Evolutionary conservation across 2,329 filamentous ascomycete genomes (phyloP).

Genomic region (Aureobasidium lini): DNA sequence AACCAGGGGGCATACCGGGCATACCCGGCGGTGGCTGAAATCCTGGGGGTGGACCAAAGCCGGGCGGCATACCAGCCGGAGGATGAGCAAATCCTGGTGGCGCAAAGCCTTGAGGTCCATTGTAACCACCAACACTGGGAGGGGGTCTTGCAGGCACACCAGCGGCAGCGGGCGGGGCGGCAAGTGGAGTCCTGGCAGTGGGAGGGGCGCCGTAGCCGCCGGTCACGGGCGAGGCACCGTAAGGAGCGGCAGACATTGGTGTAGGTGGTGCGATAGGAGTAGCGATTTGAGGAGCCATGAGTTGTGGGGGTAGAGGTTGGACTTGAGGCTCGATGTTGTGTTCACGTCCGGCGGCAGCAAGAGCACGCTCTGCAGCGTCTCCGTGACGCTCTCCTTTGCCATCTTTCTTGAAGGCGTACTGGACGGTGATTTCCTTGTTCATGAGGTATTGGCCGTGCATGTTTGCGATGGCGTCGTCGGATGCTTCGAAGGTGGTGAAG

Average conservation of each 20-base stretch:
- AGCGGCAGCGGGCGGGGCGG: slow-evolving; percentile 51
- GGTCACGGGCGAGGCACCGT: slow-evolving; percentile 17
- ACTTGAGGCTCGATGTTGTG: slow-evolving; percentile 83
- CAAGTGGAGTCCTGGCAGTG: slow-evolving; percentile 41
- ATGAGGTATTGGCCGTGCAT: slow-evolving; percentile 96
- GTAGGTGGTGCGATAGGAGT: slow-evolving; percentile 37
- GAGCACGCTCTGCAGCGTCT: slow-evolving; percentile 83
- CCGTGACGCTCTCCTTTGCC: slow-evolving; percentile 95
- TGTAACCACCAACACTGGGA: slow-evolving; percentile 59
- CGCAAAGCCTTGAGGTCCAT: slow-evolving; percentile 52
- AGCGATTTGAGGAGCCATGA: slow-evolving; percentile 48
- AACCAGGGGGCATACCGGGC: slow-evolving; percentile 35
- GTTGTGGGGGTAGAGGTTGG: slow-evolving; percentile 66
- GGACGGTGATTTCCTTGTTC: slow-evolving; percentile 92
- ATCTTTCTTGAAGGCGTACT: slow-evolving; percentile 99
- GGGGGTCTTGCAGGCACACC: slow-evolving; percentile 64
- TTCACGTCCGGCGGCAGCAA: slow-evolving; percentile 87
- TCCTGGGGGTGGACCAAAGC: slow-evolving; percentile 34
- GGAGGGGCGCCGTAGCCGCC: slow-evolving; percentile 17
- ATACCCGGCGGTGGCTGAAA: slow-evolving; percentile 38
- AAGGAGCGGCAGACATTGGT: slow-evolving; percentile 27
- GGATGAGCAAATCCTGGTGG: slow-evolving; percentile 39
- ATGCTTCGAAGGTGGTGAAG: slow-evolving; percentile 87
- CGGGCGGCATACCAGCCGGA: slow-evolving; percentile 28
- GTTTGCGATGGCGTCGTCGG: slow-evolving; percentile 81